Base-by-base conservation (phyloP, 768 basidiomycete species). In the Russula brevipes region DNA sequence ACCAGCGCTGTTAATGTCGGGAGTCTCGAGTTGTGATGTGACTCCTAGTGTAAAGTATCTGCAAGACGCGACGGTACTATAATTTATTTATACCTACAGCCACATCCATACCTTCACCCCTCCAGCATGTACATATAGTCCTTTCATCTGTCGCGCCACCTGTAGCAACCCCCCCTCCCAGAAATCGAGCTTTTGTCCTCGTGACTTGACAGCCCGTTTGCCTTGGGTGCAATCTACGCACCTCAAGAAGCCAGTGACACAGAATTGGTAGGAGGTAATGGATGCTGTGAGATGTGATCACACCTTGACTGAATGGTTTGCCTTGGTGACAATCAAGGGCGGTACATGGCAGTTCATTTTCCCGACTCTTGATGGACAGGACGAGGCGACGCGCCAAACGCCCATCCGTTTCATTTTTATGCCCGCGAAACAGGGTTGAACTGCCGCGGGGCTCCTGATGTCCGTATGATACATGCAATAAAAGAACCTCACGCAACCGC, bases 121-220 rank as follows among this genome's bases (percentile, higher is more conserved):
- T 38, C 57, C 38, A 19, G 31, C 51, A 49, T 63, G 62, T 63
- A 63, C 51, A 63, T 63, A 63, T 63, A 39, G 6, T 59, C 14
- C 12, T 33, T 33, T 19, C 51, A 46, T 47, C 24, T 19, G 6
- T 9, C 9, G 11, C 24, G 36, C 44, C 46, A 16, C 31, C 24
- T 63, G 62, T 63, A 63, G 52, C 62, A 54, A 5, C 12, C 62
- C 47, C 56, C 42, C n/a, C 50, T 31, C 60, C 49, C 60, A 47
- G 30, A 61, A 61, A 47, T 56, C 16, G 17, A 39, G 1, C 24
- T 24, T 24, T 45, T 12, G 16, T 17, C 33, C 7, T 36, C 38
- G 5, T 38, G 19, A 14, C 5, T 46, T 60, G 4, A 38, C 44
- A 14, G 3, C 17, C 46, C 4, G 19, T 19, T 5, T 4, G 19